These are phyloP conservation scores for Penicillium hesseltinei DNA, from an alignment of 2,329 filamentous ascomycete species.

Conservation along the genomic window DNA sequence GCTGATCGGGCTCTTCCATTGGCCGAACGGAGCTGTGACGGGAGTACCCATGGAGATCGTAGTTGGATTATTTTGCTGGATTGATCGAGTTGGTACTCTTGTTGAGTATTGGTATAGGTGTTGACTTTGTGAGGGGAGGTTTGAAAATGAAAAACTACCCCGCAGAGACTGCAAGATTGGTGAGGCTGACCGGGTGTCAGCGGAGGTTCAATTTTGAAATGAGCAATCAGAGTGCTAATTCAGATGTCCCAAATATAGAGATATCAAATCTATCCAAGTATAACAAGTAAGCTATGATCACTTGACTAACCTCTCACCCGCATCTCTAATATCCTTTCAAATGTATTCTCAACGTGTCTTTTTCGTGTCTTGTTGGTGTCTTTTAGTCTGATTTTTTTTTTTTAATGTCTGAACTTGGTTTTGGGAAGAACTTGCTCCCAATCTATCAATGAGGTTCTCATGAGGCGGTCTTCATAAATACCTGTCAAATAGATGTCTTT, in stretches of 20 bases:
- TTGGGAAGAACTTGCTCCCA: too few relatives aligned
- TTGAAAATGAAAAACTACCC: neutral
- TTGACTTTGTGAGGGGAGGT: neutral
- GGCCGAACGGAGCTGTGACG: slow-evolving; percentile 30
- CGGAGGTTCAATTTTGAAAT: neutral
- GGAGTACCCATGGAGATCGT: neutral
- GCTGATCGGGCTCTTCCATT: slow-evolving; percentile 39
- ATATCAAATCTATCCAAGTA: neutral
- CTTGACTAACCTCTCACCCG: neutral
- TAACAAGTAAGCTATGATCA: neutral
- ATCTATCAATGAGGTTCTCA: neutral
- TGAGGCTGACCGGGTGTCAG: neutral
- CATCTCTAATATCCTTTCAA: neutral
- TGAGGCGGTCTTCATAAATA: neutral
- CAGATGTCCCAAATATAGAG: neutral
- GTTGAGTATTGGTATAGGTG: neutral
- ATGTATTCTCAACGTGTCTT: neutral
- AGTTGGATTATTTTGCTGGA: neutral
- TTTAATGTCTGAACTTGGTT: neutral
- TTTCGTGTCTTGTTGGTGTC: neutral
- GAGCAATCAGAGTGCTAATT: neutral
- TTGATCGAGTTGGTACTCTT: neutral
- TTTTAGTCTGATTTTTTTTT: neutral
- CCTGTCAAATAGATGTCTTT: neutral
- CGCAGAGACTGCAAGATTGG: neutral